Evolutionary conservation across 139 green algal species (phyloP).

Genomic region (Chlorella vulgaris): DNA sequence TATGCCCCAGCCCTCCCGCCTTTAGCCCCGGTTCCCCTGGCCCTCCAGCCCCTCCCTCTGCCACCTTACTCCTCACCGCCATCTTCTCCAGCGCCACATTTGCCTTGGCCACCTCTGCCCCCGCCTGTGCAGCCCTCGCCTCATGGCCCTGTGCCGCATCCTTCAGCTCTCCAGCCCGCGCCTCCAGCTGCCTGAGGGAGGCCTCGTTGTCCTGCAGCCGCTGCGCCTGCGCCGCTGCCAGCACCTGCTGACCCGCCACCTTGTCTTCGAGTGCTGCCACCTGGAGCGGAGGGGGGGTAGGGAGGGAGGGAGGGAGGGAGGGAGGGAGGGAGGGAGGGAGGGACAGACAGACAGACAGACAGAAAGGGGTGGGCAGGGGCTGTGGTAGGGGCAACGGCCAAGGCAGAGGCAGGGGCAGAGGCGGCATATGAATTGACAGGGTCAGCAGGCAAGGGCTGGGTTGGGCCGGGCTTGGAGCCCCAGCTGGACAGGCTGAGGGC

Average conservation of each 20-base stretch:
- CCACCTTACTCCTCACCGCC: slow-evolving; percentile 47
- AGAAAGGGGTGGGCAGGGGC: too few relatives aligned
- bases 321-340: too few relatives aligned
- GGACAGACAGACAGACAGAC: neutral
- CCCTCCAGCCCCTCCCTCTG: neutral
- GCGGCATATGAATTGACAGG: too few relatives aligned
- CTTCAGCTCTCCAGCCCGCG: slow-evolving; percentile 67
- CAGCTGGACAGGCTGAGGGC: too few relatives aligned
- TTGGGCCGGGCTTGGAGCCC: too few relatives aligned
- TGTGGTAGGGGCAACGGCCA: too few relatives aligned
- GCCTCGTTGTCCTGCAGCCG: slow-evolving; percentile 70
- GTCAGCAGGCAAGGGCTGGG: too few relatives aligned
- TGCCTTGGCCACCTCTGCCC: slow-evolving; percentile 75
- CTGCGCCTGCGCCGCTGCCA: slow-evolving; percentile 65
- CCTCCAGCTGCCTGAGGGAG: slow-evolving; percentile 52
- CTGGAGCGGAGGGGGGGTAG: neutral
- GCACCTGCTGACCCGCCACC: slow-evolving; percentile 60
- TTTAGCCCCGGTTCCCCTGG: neutral
- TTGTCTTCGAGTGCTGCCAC: slow-evolving; percentile 76
- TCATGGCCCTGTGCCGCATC: slow-evolving; percentile 51
- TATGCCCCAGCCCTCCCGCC: neutral
- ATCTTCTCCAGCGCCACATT: slow-evolving; percentile 85
- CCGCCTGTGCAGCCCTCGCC: slow-evolving; percentile 56
- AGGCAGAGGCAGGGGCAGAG: too few relatives aligned
- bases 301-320: neutral